Percentiles rank a stretch among this genome's conserved stretches.
Conservation (phyloP, 257 asterid species). For the Solanum microdontum region DNA sequence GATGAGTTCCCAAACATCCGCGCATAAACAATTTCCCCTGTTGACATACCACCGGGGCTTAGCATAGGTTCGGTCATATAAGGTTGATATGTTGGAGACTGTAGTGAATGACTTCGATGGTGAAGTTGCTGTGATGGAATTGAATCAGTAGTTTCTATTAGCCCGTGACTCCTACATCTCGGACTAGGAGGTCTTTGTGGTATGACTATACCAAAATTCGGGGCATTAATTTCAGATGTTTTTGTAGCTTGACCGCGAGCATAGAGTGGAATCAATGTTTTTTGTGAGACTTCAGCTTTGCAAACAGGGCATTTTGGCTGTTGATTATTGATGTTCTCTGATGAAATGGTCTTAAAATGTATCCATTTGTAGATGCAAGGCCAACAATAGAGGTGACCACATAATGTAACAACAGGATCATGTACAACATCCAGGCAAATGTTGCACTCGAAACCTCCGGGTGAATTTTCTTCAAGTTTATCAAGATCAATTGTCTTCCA, state of each 20-base stretch:
- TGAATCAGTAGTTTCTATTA: neutral
- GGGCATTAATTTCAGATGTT: conserved; percentile 16
- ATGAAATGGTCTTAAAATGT: conserved; percentile 8
- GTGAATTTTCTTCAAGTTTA: conserved; percentile 15
- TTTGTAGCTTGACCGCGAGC: neutral
- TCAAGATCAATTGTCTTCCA: conserved; percentile 15
- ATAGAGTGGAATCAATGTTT: conserved; percentile 33
- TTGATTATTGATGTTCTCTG: conserved; percentile 13
- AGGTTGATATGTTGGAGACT: neutral
- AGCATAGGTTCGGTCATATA: conserved; percentile 8
- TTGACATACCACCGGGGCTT: conserved; percentile 1
- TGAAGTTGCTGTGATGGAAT: conserved; percentile 6
- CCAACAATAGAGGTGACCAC: conserved; percentile 84
- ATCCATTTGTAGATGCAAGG: conserved; percentile 77
- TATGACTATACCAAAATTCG: conserved; percentile 10
- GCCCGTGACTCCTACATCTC: conserved; percentile 6
- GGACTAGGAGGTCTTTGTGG: conserved; percentile 51
- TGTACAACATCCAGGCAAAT: conserved; percentile 56
- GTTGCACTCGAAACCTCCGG: conserved; percentile 55
- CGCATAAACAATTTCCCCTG: conserved; percentile 40
- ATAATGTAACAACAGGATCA: conserved; percentile 64
- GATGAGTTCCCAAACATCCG: conserved; percentile 41
- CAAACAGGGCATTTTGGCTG: conserved; percentile 63
- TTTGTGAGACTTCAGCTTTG: conserved; percentile 38
- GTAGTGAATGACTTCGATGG: neutral